Percentiles rank a stretch among this genome's conserved stretches.
phyloP scores from a whole-genome alignment of 2,329 filamentous ascomycete species.

The Diplodia intermedia region DNA sequence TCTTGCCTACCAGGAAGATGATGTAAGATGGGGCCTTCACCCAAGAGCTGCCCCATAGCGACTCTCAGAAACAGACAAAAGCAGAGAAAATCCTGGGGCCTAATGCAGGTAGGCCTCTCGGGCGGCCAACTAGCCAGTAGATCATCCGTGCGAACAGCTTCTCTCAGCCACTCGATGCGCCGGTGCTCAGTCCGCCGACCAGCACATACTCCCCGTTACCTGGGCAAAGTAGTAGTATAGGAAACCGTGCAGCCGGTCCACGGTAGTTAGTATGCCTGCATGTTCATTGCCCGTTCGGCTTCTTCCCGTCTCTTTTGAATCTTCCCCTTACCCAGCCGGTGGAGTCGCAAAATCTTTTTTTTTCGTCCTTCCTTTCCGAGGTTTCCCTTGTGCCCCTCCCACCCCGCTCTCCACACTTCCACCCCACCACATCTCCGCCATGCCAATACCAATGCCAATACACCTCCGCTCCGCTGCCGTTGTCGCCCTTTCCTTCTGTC shows the following conservation, averaged over 20 bases:
- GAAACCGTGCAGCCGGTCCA: not conserved
- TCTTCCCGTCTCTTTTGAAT: not conserved
- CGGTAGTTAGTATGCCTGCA: not conserved
- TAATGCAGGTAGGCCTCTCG: conserved; percentile 17
- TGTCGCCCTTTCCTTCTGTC: not conserved
- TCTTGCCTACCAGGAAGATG: not conserved
- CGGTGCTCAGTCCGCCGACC: not conserved
- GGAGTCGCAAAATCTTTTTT: conserved; percentile 11
- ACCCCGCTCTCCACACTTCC: conserved; percentile 10
- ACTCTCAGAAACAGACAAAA: conserved; percentile 12
- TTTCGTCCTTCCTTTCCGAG: not conserved
- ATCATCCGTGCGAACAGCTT: conserved; percentile 2
- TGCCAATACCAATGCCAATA: not conserved
- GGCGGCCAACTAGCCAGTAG: conserved; percentile 9
- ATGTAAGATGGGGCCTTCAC: conserved; percentile 13
- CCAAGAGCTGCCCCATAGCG: conserved; percentile 7
- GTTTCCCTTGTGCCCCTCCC: not conserved
- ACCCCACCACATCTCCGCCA: conserved; percentile 5
- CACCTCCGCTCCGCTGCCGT: conserved; percentile 21
- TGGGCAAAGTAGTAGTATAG: not conserved
- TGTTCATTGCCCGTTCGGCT: conserved; percentile 2
- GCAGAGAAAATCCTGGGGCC: conserved; percentile 6
- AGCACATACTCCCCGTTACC: conserved; percentile 1
- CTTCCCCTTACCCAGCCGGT: conserved; percentile 7
- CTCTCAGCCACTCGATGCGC: not conserved